phyloP scores from a whole-genome alignment of 2,329 filamentous ascomycete genomes.

The Diaporthe ilicicola region DNA sequence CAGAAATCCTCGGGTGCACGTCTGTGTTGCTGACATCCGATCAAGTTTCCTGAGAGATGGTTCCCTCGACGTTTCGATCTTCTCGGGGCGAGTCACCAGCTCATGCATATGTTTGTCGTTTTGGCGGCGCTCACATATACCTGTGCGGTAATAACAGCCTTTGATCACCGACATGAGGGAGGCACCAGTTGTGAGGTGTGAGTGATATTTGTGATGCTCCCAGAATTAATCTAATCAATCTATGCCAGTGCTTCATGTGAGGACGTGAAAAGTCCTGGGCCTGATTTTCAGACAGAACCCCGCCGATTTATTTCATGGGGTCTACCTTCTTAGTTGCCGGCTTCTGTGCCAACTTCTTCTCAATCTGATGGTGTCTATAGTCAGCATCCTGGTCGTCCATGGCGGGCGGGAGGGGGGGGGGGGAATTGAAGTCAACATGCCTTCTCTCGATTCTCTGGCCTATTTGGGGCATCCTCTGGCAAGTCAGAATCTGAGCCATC shows the following conservation, averaged over 20 bases:
- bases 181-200: not conserved
- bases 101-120: conserved; percentile 57
- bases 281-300: not conserved
- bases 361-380: conserved; percentile 35
- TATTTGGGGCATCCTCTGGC: conserved; percentile 13
- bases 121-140: conserved; percentile 49
- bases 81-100: conserved; percentile 56
- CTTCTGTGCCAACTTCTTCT: conserved; percentile 40
- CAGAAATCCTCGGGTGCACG: not conserved
- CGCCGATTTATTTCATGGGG: conserved; percentile 9
- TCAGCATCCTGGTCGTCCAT: not conserved
- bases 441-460: conserved; percentile 28
- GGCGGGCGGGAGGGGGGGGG: too few species aligned
- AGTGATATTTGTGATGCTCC: not conserved
- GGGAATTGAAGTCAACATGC: not conserved
- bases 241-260: not conserved
- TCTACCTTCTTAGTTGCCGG: conserved; percentile 33
- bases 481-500: conserved; percentile 14
- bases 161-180: conserved; percentile 43
- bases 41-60: conserved; percentile 53
- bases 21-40: not conserved
- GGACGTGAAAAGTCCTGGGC: not conserved
- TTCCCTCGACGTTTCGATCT: conserved; percentile 54
- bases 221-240: not conserved
- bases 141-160: conserved; percentile 46